phyloP scores from a whole-genome alignment of 768 basidiomycete species.

The Hypholoma sublateritium region DNA sequence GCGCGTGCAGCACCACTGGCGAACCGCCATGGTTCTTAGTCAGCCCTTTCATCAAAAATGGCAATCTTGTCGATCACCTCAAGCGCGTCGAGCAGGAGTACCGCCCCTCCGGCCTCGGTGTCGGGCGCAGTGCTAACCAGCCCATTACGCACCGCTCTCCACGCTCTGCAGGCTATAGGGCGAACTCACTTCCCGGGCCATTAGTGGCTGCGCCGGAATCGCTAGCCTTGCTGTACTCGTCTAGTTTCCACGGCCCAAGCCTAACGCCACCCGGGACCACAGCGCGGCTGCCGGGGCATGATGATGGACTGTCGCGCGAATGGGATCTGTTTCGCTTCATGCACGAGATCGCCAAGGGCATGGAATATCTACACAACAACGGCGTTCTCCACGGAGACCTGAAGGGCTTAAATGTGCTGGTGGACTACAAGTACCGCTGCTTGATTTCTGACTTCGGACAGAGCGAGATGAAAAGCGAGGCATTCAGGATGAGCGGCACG shows the following conservation, averaged over 20 bases:
- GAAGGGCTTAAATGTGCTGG: conserved; percentile 78
- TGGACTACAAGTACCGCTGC: conserved; percentile 66
- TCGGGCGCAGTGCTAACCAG: conserved; percentile 12
- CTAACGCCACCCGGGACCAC: conserved; percentile 10
- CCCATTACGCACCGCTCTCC: conserved; percentile 1
- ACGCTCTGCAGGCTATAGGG: conserved; percentile 9
- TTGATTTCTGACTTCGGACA: conserved; percentile 85
- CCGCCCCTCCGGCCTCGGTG: conserved; percentile 18
- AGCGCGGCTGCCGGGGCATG: conserved; percentile 10
- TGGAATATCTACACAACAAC: conserved; percentile 74
- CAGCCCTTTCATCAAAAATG: conserved; percentile 67
- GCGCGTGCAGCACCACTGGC: conserved; percentile 70
- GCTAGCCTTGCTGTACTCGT: neutral
- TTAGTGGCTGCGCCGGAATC: conserved; percentile 2
- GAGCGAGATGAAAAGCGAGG: conserved; percentile 77
- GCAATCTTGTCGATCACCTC: conserved; percentile 62
- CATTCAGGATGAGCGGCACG: conserved; percentile 58
- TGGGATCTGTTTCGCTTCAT: conserved; percentile 61
- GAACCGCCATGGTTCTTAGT: conserved; percentile 82
- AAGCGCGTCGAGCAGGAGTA: conserved; percentile 33
- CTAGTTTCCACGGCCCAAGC: neutral
- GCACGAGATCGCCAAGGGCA: conserved; percentile 79
- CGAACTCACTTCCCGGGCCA: conserved; percentile 14
- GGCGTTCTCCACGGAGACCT: conserved; percentile 79
- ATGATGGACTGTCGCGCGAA: conserved; percentile 18